Conservation (phyloP, 495 filamentous ascomycete genomes). For the Hypoxylon rickii region DNA sequence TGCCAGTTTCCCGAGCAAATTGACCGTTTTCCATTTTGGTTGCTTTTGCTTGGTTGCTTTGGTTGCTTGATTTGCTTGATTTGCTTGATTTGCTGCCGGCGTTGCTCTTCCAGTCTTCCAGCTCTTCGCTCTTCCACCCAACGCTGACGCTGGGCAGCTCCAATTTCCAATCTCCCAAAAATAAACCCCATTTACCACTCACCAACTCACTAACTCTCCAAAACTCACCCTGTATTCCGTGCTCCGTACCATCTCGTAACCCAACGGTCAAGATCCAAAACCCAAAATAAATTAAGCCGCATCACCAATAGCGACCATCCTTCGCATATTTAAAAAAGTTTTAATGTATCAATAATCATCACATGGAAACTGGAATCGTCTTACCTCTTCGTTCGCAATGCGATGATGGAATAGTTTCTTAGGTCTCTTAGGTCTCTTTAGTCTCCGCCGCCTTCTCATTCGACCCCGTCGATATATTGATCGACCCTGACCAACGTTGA, state of each 20-base stretch:
- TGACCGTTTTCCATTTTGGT: slow-evolving; percentile 9
- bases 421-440: not conserved
- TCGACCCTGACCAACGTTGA: not conserved
- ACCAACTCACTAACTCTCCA: too few species aligned
- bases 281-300: too few species aligned
- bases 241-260: too few species aligned
- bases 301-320: too few species aligned
- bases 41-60: not conserved
- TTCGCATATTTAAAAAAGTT: slow-evolving; percentile 9
- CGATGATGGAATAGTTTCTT: slow-evolving; percentile 32
- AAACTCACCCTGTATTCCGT: too few species aligned
- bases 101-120: slow-evolving; percentile 9
- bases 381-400: slow-evolving; percentile 16
- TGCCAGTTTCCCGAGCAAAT: slow-evolving; percentile 29
- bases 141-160: too few species aligned
- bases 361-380: not conserved
- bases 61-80: not conserved
- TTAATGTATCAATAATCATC: slow-evolving; percentile 26
- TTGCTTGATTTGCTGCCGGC: not conserved
- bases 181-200: too few species aligned
- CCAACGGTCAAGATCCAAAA: too few species aligned
- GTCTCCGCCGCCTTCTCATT: too few species aligned
- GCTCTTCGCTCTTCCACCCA: too few species aligned
- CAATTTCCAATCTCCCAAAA: too few species aligned
- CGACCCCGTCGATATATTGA: too few species aligned